Evolutionary conservation across 2,329 filamentous ascomycete genomes (phyloP), one percentile per base, ranked within the genome.

Genomic region (Sordariomycetes sp.): DNA sequence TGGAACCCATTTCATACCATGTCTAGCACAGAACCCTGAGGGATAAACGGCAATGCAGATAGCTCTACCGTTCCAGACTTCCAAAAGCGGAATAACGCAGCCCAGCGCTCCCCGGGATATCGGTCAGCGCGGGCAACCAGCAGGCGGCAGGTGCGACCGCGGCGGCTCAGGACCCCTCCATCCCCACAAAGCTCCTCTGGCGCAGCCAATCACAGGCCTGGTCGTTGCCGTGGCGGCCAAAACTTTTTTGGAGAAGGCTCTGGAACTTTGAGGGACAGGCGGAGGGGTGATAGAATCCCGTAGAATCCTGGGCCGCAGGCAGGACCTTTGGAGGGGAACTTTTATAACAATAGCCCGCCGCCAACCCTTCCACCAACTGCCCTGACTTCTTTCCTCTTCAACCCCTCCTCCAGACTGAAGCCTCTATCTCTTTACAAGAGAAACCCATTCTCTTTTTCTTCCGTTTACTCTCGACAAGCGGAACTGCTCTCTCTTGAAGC

Each of bases 231-330:
- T 58, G 59, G 59, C 53, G 57, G 59, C 59, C 50, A 53, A 34
- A 28, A 22, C 52, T 52, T 39, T 32, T 39, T 53, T 58, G 51
- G 35, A 60, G 56, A 54, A 60, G 59, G 58, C 53, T 58, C 56
- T 57, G 20, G 56, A 57, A 52, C 28, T 32, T 32, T 32, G 28
- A 32, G 28, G 28, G 28, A 32, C 28, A 32, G 32, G 35, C 54
- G 53, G 60, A 56, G 50, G 35, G 54, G 53, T 59, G 56, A 62
- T 62, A 58, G 60, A 62, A 62, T 60, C 60, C 59, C 59, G 59
- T 62, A 57, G 60, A 62, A 62, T 62, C 60, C 32, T 52, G 42
- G 50, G 28, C 42, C 55, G 24, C 51, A 56, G 55, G 55, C 55
- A 56, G 48, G 20, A 48, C 45, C 45, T 52, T 52, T 15, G 13